Base-by-base conservation (phyloP, 345 rosid species). In the Brassica juncea region DNA sequence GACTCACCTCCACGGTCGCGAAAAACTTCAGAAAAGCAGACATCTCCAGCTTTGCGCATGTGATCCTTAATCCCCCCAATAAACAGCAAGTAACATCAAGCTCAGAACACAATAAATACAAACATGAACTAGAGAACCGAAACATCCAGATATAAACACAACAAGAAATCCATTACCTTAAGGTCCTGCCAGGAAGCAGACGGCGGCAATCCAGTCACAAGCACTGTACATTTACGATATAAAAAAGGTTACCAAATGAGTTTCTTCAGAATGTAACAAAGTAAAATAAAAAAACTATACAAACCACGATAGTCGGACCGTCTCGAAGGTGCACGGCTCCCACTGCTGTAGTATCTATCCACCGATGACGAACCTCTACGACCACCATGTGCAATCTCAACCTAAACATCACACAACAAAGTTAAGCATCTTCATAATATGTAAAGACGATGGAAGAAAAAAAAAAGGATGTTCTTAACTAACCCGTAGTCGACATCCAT, bases 151-250 rank as follows among this genome's bases (percentile, higher is more conserved):
- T n/a, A 74, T n/a, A 25, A 44, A n/a, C 32, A 35, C 5, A 8
- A 57, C 6, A 21, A 5, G 25, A 37, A 37, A 37, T 37, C 10
- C 11, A 37, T 37, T 28, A n/a, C 99, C 93, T 95, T 95, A n/a
- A 93, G 91, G 82, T 95, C 99, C 82, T 95, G 98, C 99, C 99
- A 95, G 27, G 99, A 95, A 61, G 99, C 99, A 82, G 99, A 93
- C 3, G 93, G 81, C 3, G 99, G 99, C 66, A 95, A 81, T 37
- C 99, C 99, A 31, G 94, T 88, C 63, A 95, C 88, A 84, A 90
- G 71, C 71, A 95, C 99, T 95, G 89, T 73, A 86, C 9, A 2
- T 74, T 15, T 3, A 39, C 61, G 49, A 5, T 1, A 70, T 2
- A 66, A 34, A 34, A 5, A 44, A 34, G 7, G 4, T 8, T n/a